A percentile compares a stretch with the other conserved stretches of the same genome.
These are phyloP conservation scores for Macrolepiota albuminosa DNA, from an alignment of 768 basidiomycete genomes.

Conservation along the genomic window DNA sequence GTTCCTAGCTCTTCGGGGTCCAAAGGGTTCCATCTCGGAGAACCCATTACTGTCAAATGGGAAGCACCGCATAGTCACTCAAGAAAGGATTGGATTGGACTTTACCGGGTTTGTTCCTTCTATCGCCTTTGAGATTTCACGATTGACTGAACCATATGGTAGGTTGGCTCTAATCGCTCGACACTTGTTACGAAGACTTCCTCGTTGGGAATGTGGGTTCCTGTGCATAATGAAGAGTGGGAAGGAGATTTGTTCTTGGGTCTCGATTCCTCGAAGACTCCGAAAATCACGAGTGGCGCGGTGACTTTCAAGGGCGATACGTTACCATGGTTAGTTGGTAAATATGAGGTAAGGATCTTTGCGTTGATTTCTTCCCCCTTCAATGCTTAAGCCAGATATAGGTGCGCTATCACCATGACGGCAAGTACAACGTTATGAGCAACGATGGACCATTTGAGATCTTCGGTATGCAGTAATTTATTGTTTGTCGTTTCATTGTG, in stretches of 20 bases:
- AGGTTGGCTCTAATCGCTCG: constrained; percentile 88
- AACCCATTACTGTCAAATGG: constrained; percentile 85
- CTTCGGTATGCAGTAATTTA: constrained; percentile 54
- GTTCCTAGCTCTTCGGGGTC: constrained; percentile 46
- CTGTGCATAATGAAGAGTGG: constrained; percentile 90
- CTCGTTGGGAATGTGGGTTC: constrained; percentile 89
- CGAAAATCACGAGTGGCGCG: constrained; percentile 51
- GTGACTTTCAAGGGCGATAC: constrained; percentile 74
- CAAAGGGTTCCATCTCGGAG: constrained; percentile 81
- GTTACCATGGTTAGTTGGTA: constrained; percentile 82
- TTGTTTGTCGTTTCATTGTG: background rate
- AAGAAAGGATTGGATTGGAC: constrained; percentile 92
- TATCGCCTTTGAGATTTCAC: background rate
- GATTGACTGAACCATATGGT: constrained; percentile 6
- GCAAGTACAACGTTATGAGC: constrained; percentile 94
- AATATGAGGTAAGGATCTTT: constrained; percentile 65
- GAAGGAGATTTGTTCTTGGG: constrained; percentile 76
- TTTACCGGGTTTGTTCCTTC: constrained; percentile 58
- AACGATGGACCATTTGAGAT: constrained; percentile 84
- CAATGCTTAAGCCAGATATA: constrained; percentile 17
- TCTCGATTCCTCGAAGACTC: constrained; percentile 29
- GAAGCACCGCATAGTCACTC: constrained; percentile 84
- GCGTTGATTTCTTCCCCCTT: background rate
- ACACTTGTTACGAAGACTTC: constrained; percentile 78
- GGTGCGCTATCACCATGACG: constrained; percentile 93